A percentile compares a stretch with the other conserved stretches of the same genome.
Evolutionary conservation across 2,329 filamentous ascomycete genomes (phyloP).

Genomic region (Pleurostoma richardsiae): DNA sequence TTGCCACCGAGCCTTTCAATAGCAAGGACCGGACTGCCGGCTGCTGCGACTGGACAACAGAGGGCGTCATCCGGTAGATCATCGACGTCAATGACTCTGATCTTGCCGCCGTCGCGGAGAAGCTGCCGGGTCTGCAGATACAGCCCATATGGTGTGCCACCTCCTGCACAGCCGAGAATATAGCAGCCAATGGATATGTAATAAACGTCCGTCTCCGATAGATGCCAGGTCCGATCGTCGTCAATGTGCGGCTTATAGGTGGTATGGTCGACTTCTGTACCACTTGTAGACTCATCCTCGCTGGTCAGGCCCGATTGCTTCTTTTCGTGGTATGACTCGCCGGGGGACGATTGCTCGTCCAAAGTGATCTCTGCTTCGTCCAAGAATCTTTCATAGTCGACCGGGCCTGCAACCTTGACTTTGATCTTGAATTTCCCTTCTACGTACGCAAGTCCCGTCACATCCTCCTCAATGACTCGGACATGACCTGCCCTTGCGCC

Average conservation of each 20-base stretch:
- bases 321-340: not conserved
- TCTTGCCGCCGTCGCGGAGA: slow-evolving; percentile 29
- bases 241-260: not conserved
- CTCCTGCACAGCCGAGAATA: slow-evolving; percentile 41
- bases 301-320: not conserved
- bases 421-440: not conserved
- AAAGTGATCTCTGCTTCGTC: not conserved
- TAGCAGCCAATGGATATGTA: slow-evolving; percentile 29
- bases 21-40: not conserved
- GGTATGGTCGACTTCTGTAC: not conserved
- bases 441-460: not conserved
- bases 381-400: not conserved
- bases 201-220: not conserved
- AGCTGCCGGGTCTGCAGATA: slow-evolving; percentile 31
- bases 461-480: not conserved
- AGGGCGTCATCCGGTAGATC: slow-evolving; percentile 33
- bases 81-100: slow-evolving; percentile 30
- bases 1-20: not conserved
- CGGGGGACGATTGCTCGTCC: not conserved
- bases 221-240: not conserved
- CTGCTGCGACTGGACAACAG: not conserved
- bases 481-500: not conserved
- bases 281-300: not conserved
- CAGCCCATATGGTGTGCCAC: slow-evolving; percentile 30
- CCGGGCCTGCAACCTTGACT: not conserved